Evolutionary conservation across 768 basidiomycete genomes (phyloP).

Genomic region (Xerocomus brunneocitrinus): DNA sequence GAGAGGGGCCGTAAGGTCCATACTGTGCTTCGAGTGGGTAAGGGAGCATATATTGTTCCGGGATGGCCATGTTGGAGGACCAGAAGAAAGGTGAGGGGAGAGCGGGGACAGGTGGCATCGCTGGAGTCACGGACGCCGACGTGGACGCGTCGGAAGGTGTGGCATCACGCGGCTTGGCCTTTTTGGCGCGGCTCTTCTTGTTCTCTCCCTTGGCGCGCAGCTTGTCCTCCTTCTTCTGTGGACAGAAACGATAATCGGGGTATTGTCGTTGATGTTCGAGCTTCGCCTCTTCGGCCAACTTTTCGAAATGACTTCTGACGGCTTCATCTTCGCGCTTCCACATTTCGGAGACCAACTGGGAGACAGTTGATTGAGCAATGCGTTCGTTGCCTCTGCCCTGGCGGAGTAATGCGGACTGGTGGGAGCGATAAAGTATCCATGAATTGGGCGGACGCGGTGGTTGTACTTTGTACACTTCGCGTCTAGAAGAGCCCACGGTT

Average conservation of each 20-base stretch:
- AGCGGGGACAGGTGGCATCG: conserved; percentile 4
- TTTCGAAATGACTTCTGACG: conserved; percentile 49
- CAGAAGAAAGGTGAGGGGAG: neutral
- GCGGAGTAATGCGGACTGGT: conserved; percentile 36
- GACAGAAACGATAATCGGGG: conserved; percentile 56
- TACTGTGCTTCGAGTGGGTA: conserved; percentile 22
- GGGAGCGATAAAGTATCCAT: conserved; percentile 77
- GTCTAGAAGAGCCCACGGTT: neutral
- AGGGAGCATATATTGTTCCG: conserved; percentile 16
- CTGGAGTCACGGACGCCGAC: neutral
- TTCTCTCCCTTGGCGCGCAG: conserved; percentile 37
- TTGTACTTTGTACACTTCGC: conserved; percentile 22
- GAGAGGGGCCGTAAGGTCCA: conserved; percentile 44
- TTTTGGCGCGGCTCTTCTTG: conserved; percentile 30
- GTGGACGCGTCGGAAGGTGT: conserved; percentile 1
- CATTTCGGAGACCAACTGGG: conserved; percentile 55
- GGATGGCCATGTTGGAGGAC: conserved; percentile 9
- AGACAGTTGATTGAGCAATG: conserved; percentile 57
- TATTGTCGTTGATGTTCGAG: conserved; percentile 46
- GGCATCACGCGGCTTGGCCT: conserved; percentile 18
- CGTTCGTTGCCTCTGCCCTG: conserved; percentile 26
- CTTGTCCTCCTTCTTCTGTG: conserved; percentile 51
- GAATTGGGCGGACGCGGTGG: conserved; percentile 73
- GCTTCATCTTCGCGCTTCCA: conserved; percentile 55
- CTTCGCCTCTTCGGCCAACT: conserved; percentile 49